Base-by-base conservation (phyloP, 441 rosid genomes). In the Francoa sonchifolia region DNA sequence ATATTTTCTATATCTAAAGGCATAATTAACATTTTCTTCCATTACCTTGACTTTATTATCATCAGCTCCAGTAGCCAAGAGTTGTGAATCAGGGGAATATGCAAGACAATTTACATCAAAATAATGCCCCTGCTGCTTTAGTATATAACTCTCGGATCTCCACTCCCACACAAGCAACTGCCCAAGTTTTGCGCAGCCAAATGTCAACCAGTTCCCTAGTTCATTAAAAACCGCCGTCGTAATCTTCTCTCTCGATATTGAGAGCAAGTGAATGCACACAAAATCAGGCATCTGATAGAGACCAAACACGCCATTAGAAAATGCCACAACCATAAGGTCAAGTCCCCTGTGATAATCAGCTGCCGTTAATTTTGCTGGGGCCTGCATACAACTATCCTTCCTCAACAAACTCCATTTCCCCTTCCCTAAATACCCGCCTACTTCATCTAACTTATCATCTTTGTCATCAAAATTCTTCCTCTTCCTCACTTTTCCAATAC, bases 101-200 rank as follows among this genome's bases (percentile, higher is more conserved):
- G 89, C 81, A 34, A 90, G 60, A 63, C 90, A 82, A 62, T 82
- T 80, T 42, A 86, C 88, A 61, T 86, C 96, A 58, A 82, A 86
- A 57, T 76, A 90, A 57, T 90, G 99, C 17, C 99, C 99, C 57
- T 90, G 96, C 54, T 90, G 99, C 78, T 86, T 90, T 62, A 86
- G 43, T 69, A 90, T 68, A 63, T 86, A 86, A 67, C 88, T 90
- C 57, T 90, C 99, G 0, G 95, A 78, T 45, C 78, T 67, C 96
- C 99, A 90, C 47, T 90, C 99, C 99, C 99, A 90, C 23, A 38
- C 42, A 2, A 38, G 42, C 42, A 38, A 11, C 57, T 90, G 99
- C 52, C 99, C 95, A 10, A 86, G 72, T 58, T 76, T 83, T 8
- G 99, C 90, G 46, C 95, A 82, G 11, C 99, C 99, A 44, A 90